These are phyloP conservation scores for Polyporus tsugae DNA, from an alignment of 1,284 basidiomycete genomes.

Conservation along the genomic window DNA sequence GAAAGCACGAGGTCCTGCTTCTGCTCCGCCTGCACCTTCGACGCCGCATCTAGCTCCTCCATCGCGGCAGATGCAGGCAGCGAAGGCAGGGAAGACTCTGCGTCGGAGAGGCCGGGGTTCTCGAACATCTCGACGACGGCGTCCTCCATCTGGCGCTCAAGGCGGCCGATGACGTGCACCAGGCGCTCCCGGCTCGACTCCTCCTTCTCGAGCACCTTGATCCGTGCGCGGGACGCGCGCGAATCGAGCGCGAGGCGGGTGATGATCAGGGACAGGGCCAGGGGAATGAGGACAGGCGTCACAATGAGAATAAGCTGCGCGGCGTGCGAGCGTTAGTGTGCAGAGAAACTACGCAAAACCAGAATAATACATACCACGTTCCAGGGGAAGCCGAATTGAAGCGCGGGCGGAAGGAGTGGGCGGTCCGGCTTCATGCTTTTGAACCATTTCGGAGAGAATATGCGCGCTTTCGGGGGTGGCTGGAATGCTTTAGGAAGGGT, in stretches of 20 bases:
- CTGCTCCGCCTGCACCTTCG: conserved; percentile 1
- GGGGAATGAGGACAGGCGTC: conserved; percentile 72
- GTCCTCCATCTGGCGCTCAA: conserved; percentile 68
- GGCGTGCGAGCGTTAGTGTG: not conserved
- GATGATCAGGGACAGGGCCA: conserved; percentile 58
- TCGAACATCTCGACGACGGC: conserved; percentile 58
- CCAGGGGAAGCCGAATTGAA: conserved; percentile 73
- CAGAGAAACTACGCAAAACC: not conserved
- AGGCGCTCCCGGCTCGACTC: conserved; percentile 50
- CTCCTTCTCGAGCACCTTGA: conserved; percentile 64
- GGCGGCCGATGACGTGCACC: conserved; percentile 58
- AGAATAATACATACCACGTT: conserved; percentile 67
- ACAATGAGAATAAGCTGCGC: conserved; percentile 58
- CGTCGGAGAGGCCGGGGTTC: conserved; percentile 20
- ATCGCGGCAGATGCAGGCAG: not conserved
- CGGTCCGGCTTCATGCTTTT: conserved; percentile 42
- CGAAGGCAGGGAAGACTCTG: conserved; percentile 10
- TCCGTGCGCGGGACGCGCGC: conserved; percentile 63
- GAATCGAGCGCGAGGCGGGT: conserved; percentile 62
- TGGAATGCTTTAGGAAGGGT: conserved; percentile 49
- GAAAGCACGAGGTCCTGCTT: conserved; percentile 55
- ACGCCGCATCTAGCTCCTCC: not conserved
- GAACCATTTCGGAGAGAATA: conserved; percentile 58
- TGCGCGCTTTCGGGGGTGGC: conserved; percentile 46
- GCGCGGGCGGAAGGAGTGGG: conserved; percentile 67